A percentile compares a stretch with the other conserved stretches of the same genome.
Evolutionary conservation across 1,284 basidiomycete genomes (phyloP).

Genomic region (Ustilago cynodontis): DNA sequence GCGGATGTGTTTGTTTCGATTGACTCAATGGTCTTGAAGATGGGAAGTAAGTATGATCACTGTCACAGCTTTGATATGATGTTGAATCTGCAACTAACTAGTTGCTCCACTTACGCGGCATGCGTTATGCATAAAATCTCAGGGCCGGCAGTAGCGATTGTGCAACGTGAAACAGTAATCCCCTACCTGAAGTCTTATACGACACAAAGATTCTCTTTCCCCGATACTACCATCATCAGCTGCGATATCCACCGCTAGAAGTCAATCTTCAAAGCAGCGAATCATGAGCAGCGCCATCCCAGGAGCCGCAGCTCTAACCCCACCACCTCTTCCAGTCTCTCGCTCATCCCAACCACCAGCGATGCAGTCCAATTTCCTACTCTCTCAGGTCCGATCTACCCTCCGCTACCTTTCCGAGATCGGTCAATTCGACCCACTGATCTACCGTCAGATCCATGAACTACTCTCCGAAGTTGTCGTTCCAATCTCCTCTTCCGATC

Average conservation of each 20-base stretch:
- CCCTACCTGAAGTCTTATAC: background rate
- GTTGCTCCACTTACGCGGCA: no score
- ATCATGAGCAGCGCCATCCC: slow-evolving; percentile 7
- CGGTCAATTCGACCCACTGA: slow-evolving; percentile 16
- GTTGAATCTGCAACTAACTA: no score
- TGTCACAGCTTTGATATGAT: no score
- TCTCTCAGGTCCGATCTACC: slow-evolving; percentile 26
- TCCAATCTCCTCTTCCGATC: background rate
- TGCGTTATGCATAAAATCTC: background rate
- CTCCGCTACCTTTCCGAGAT: slow-evolving; percentile 31
- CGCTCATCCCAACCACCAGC: slow-evolving; percentile 20
- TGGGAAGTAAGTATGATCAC: background rate
- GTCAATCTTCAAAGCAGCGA: background rate
- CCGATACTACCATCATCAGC: background rate
- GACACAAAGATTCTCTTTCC: background rate
- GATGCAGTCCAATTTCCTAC: slow-evolving; percentile 25
- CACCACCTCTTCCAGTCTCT: slow-evolving; percentile 15
- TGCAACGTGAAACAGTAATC: background rate
- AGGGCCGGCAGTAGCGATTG: background rate
- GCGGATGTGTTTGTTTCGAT: no score
- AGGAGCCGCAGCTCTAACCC: slow-evolving; percentile 9
- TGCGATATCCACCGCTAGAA: background rate
- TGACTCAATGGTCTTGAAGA: no score
- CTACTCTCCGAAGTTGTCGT: slow-evolving; percentile 11
- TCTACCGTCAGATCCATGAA: slow-evolving; percentile 25